Percentiles rank a stretch among this genome's conserved stretches.
Conservation (phyloP, 1,139 yeast species). For the Yamadazyma triangularis region DNA sequence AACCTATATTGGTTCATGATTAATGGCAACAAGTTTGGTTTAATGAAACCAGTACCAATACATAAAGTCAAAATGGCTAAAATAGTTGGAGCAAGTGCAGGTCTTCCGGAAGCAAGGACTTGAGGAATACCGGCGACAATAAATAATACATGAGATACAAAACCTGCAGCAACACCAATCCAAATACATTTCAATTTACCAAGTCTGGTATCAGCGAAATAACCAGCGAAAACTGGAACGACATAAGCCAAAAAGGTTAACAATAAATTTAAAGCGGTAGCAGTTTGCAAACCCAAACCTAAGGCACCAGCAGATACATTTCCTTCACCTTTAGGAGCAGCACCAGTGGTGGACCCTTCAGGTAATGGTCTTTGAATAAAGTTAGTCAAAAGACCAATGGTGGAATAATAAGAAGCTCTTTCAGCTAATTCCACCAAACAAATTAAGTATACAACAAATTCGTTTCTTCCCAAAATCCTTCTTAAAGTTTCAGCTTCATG, state of each 20-base stretch:
- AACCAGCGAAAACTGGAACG: slow-evolving; percentile 42
- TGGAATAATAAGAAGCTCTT: slow-evolving; percentile 44
- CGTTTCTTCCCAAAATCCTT: slow-evolving; percentile 27
- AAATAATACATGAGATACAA: slow-evolving; percentile 34
- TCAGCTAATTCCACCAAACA: slow-evolving; percentile 45
- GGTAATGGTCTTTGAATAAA: slow-evolving; percentile 49
- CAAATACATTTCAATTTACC: slow-evolving; percentile 42
- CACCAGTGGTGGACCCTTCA: slow-evolving; percentile 43
- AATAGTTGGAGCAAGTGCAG: slow-evolving; percentile 31
- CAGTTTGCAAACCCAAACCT: slow-evolving; percentile 32
- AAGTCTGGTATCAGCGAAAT: slow-evolving; percentile 35
- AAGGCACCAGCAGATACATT: slow-evolving; percentile 40
- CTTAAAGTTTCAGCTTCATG: slow-evolving; percentile 45
- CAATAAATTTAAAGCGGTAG: slow-evolving; percentile 36
- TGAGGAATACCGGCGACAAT: slow-evolving; percentile 38
- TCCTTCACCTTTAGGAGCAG: slow-evolving; percentile 28
- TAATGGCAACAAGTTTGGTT: slow-evolving; percentile 49
- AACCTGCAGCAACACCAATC: slow-evolving; percentile 37
- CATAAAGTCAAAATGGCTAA: slow-evolving; percentile 36
- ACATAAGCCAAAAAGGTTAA: slow-evolving; percentile 39
- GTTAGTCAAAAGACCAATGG: slow-evolving; percentile 37
- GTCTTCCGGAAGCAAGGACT: slow-evolving; percentile 29
- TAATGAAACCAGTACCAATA: slow-evolving; percentile 46
- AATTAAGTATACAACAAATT: slow-evolving; percentile 25
- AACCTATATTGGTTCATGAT: slow-evolving; percentile 50